Evolutionary conservation across 352 stramenopile species (phyloP), one percentile per base, ranked within the genome.

Genomic region (Phytophthora capsici): DNA sequence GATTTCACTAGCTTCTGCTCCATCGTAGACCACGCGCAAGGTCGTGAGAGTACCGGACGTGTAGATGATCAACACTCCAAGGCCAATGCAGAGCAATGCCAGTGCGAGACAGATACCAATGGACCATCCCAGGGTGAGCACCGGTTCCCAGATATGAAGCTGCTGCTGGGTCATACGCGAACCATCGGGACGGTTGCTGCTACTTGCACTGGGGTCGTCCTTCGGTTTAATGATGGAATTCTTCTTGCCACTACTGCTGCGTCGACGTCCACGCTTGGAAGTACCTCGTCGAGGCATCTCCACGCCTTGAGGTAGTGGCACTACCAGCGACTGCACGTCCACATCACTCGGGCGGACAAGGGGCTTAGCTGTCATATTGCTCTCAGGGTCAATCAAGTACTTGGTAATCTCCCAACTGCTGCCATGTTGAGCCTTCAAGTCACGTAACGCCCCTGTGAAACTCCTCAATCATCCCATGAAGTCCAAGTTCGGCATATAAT

Each of bases 141-240:
- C 86, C 25, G 82, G 82, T 49, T 90, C 80, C 85, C 85, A 93
- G 79, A 86, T 84, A 23, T 66, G 69, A 30, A 91, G 46, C 19
- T 85, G 88, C 51, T 91, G 82, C 63, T 93, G 85, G 17, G 67
- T 84, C 71, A 77, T 87, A 17, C 73, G 66, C 9, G 79, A 86
- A 14, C 70, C 63, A 44, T 85, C 77, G 1, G 82, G 84, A 1
- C 82, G 77, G 37, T 93, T 91, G 28, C 28, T 34, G 28, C 50
- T 36, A 46, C 68, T 77, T 4, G 47, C 19, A 49, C 59, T 63
- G 37, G 9, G 6, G 8, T 55, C 60, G 44, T 23, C n/a, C 17
- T 23, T 28, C n/a, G 23, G 26, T 32, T 66, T 74, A n/a, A 12
- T 20, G 6, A 25, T 7, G 13, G 51, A 5, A 9, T 48, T 49